A percentile compares a stretch with the other conserved stretches of the same genome.
These are phyloP conservation scores for Aspergillus coremiiformis DNA, from an alignment of 495 filamentous ascomycete species.

Conservation along the genomic window DNA sequence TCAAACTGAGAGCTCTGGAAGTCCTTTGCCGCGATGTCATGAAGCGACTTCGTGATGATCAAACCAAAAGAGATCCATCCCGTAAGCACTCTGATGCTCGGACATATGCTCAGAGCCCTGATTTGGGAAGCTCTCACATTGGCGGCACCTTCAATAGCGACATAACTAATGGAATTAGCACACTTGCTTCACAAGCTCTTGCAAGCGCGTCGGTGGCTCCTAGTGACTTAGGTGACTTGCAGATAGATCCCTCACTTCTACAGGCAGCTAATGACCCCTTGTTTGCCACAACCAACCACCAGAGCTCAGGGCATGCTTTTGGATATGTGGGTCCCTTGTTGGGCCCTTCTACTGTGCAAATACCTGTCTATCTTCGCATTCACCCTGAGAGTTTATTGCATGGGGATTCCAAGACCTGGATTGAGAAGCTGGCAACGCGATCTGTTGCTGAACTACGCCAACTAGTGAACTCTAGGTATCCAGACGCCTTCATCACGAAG, in stretches of 20 bases:
- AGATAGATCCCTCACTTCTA: slow-evolving; percentile 59
- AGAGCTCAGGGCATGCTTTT: slow-evolving; percentile 31
- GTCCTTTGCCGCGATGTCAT: slow-evolving; percentile 64
- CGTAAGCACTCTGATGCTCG: slow-evolving; percentile 37
- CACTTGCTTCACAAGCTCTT: slow-evolving; percentile 45
- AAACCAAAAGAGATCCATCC: slow-evolving; percentile 49
- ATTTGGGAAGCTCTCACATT: slow-evolving; percentile 15
- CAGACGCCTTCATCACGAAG: slow-evolving; percentile 45
- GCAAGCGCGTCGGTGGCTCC: slow-evolving; percentile 38
- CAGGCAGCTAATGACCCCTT: slow-evolving; percentile 46
- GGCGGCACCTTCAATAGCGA: slow-evolving; percentile 22
- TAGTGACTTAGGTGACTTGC: slow-evolving; percentile 47
- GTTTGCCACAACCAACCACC: slow-evolving; percentile 34
- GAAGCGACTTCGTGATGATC: slow-evolving; percentile 66
- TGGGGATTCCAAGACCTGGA: slow-evolving; percentile 49
- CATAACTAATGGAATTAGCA: slow-evolving; percentile 44
- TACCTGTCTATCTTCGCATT: slow-evolving; percentile 60
- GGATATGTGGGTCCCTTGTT: slow-evolving; percentile 34
- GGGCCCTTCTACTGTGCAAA: slow-evolving; percentile 22
- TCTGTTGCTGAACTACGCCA: slow-evolving; percentile 50
- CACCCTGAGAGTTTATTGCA: slow-evolving; percentile 45
- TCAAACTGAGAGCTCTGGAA: slow-evolving; percentile 59
- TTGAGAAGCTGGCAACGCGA: slow-evolving; percentile 47
- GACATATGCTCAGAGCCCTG: slow-evolving; percentile 21
- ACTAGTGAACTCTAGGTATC: slow-evolving; percentile 48